Conservation (phyloP, 495 filamentous ascomycete species). For the Penicillium riverlandense region DNA sequence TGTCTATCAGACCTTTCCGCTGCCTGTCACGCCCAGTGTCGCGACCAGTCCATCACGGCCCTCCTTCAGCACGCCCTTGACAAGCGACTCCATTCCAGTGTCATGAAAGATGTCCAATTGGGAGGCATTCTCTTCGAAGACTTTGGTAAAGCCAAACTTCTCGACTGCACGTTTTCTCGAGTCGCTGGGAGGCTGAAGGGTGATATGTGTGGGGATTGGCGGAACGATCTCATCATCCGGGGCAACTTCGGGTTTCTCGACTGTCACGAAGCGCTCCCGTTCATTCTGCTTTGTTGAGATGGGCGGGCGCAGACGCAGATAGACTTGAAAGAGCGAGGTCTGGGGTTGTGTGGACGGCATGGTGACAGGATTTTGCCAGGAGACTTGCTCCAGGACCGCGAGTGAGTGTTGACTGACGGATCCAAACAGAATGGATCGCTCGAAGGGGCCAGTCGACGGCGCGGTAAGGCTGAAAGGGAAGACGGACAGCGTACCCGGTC, state of each 20-base stretch:
- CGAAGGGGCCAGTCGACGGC: too few species aligned
- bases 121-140: constrained; percentile 78
- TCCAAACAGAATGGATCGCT: too few species aligned
- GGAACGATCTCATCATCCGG: constrained; percentile 28
- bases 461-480: too few species aligned
- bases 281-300: constrained; percentile 26
- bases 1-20: constrained; percentile 67
- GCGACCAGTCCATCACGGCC: constrained; percentile 86
- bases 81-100: constrained; percentile 63
- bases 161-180: constrained; percentile 77
- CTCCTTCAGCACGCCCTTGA: constrained; percentile 72
- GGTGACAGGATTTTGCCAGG: neutral
- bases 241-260: constrained; percentile 50
- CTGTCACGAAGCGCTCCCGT: constrained; percentile 67
- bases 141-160: constrained; percentile 87
- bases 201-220: constrained; percentile 68
- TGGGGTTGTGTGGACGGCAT: constrained; percentile 38
- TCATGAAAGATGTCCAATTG: constrained; percentile 87
- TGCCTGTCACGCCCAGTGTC: constrained; percentile 90
- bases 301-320: constrained; percentile 79
- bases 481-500: too few species aligned
- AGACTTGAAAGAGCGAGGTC: constrained; percentile 81
- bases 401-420: too few species aligned
- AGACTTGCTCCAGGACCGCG: neutral
- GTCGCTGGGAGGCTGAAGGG: constrained; percentile 74